phyloP scores from a whole-genome alignment of 768 basidiomycete species.

The Agaricus subrufescens region DNA sequence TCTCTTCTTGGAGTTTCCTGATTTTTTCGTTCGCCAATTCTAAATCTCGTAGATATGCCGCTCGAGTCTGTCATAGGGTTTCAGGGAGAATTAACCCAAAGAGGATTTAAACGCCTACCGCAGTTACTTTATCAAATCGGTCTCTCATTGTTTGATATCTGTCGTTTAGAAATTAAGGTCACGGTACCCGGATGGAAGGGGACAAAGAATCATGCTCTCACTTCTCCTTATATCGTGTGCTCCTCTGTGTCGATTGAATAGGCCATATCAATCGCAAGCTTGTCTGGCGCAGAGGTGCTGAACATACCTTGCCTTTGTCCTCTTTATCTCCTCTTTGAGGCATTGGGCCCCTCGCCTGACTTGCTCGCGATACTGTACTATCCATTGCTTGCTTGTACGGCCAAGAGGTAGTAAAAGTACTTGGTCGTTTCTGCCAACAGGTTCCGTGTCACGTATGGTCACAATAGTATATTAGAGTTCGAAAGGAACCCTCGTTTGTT shows the following conservation, averaged over 20 bases:
- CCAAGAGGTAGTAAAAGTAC: too few species aligned
- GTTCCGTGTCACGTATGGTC: background rate
- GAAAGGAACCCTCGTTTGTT: too few species aligned
- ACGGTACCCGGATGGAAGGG: background rate
- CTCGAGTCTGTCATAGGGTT: background rate
- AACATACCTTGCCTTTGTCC: slow-evolving; percentile 8
- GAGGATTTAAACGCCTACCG: background rate
- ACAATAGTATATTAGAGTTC: background rate
- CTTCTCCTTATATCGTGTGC: slow-evolving; percentile 10
- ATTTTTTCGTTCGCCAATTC: slow-evolving; percentile 5
- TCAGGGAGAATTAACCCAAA: background rate
- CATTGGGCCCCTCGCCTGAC: too few species aligned
- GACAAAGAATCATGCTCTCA: background rate
- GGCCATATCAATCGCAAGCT: background rate
- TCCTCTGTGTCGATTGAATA: slow-evolving; percentile 6
- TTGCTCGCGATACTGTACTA: too few species aligned
- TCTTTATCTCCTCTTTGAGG: slow-evolving; percentile 5
- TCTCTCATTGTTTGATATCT: slow-evolving; percentile 10
- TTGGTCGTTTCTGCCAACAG: background rate
- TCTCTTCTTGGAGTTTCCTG: slow-evolving; percentile 10
- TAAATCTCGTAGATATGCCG: slow-evolving; percentile 3
- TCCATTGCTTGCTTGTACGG: too few species aligned
- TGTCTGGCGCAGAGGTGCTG: background rate
- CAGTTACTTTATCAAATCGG: slow-evolving; percentile 6
- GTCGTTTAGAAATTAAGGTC: background rate